These are phyloP conservation scores for Teunomyces lycoperdinae DNA, from an alignment of 805 yeast species.

Conservation along the genomic window DNA sequence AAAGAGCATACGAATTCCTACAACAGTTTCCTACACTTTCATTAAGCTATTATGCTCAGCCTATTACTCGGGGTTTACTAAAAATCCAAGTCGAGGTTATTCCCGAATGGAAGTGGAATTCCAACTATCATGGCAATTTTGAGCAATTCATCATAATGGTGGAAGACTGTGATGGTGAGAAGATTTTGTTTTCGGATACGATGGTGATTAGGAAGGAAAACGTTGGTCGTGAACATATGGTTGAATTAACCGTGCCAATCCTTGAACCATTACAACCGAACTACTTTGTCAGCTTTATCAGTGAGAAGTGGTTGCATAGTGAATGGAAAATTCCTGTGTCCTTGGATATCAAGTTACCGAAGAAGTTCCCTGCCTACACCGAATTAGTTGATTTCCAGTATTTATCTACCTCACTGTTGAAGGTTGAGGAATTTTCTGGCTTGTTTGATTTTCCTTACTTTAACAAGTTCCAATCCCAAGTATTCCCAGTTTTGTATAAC, in stretches of 20 bases:
- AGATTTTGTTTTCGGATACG: constrained; percentile 56
- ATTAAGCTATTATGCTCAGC: constrained; percentile 63
- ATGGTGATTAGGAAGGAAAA: constrained; percentile 50
- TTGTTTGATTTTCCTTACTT: constrained; percentile 51
- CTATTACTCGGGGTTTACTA: constrained; percentile 69
- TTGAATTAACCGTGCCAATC: constrained; percentile 66
- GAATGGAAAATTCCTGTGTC: constrained; percentile 60
- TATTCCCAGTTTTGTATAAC: constrained; percentile 56
- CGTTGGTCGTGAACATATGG: constrained; percentile 49
- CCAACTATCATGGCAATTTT: constrained; percentile 53
- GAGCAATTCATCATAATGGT: constrained; percentile 70
- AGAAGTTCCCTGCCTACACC: constrained; percentile 61
- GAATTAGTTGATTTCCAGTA: constrained; percentile 51
- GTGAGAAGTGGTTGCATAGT: constrained; percentile 85
- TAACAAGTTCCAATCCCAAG: constrained; percentile 74
- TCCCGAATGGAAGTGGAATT: constrained; percentile 82
- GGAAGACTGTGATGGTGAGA: constrained; percentile 83
- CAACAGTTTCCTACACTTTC: constrained; percentile 70
- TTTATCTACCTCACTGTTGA: constrained; percentile 48
- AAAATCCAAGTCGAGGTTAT: constrained; percentile 62
- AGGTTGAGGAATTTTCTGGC: constrained; percentile 44
- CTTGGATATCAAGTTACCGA: constrained; percentile 52
- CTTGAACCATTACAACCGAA: constrained; percentile 62
- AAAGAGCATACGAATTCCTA: constrained; percentile 54
- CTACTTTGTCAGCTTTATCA: constrained; percentile 66